These are phyloP conservation scores for Ascochyta koolunga DNA, from an alignment of 2,329 filamentous ascomycete species.

Conservation along the genomic window DNA sequence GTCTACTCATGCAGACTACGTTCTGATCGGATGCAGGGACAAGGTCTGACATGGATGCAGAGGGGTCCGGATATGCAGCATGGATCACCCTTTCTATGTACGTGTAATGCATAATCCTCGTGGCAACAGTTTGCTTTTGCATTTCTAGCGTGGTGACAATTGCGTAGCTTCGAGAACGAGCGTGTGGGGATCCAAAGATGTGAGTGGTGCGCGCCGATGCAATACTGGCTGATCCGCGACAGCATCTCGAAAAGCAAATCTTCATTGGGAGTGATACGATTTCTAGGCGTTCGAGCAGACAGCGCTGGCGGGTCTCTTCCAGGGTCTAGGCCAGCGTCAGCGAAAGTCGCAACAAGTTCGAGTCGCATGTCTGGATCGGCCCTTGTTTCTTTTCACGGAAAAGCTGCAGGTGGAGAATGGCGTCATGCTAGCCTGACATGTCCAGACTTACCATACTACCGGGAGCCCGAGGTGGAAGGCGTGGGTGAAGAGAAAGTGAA, in stretches of 20 bases:
- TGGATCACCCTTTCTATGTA: not conserved
- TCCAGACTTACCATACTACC: not conserved
- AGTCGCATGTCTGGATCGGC: not conserved
- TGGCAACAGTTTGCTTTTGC: not conserved
- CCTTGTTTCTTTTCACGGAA: not conserved
- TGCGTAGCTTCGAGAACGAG: not conserved
- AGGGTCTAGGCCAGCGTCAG: constrained; percentile 10
- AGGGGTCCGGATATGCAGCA: constrained; percentile 2
- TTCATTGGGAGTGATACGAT: not conserved
- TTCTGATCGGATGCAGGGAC: constrained; percentile 1
- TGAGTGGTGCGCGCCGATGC: constrained; percentile 1
- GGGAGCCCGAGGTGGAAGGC: not conserved
- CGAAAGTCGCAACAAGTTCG: not conserved
- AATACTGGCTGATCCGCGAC: not conserved
- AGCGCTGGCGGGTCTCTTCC: not conserved
- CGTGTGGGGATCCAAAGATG: not conserved
- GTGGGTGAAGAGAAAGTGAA: not conserved
- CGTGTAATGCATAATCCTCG: not conserved
- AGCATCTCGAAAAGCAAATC: constrained; percentile 8
- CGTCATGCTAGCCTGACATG: constrained; percentile 3
- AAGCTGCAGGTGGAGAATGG: not conserved
- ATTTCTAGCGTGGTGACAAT: not conserved
- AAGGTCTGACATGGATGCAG: constrained; percentile 6
- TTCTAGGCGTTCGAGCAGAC: not conserved
- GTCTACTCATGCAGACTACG: not conserved